These are phyloP conservation scores for Nidula microcarpa DNA, from an alignment of 768 basidiomycete species.

Conservation along the genomic window DNA sequence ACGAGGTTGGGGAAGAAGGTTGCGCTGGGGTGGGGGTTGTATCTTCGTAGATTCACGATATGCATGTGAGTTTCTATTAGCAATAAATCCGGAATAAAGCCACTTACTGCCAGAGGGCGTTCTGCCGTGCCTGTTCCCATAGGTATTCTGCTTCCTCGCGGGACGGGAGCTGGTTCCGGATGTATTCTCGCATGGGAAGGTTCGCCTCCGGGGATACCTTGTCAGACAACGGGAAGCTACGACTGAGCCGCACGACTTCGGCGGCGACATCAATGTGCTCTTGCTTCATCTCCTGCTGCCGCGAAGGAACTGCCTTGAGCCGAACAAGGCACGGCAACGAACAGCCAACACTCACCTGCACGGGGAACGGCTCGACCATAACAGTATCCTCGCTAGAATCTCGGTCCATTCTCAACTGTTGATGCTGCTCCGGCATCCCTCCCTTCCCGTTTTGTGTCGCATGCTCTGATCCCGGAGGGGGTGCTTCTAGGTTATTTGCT, in stretches of 20 bases:
- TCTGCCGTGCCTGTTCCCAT: constrained; percentile 58
- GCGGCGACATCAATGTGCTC: constrained; percentile 16
- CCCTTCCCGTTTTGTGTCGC: background rate
- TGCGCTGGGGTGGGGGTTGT: constrained; percentile 63
- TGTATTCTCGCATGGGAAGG: constrained; percentile 49
- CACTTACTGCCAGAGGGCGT: constrained; percentile 65
- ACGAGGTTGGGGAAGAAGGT: constrained; percentile 64
- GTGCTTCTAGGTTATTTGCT: constrained; percentile 3
- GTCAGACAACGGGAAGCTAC: constrained; percentile 51
- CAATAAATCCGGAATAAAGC: constrained; percentile 1
- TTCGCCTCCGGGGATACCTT: constrained; percentile 48
- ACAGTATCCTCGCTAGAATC: constrained; percentile 27
- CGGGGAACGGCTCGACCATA: constrained; percentile 4
- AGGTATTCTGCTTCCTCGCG: constrained; percentile 56
- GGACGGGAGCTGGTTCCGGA: constrained; percentile 52
- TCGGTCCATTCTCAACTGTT: constrained; percentile 18
- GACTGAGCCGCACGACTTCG: constrained; percentile 50
- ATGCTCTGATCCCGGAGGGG: background rate
- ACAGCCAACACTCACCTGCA: background rate
- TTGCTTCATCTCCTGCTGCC: background rate
- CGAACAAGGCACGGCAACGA: background rate
- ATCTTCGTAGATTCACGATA: constrained; percentile 24
- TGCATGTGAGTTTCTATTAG: background rate
- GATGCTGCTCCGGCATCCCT: background rate
- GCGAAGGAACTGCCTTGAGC: background rate